A percentile compares a stretch with the other conserved stretches of the same genome.
These are phyloP conservation scores for Ceratocystis cacaofunesta DNA, from an alignment of 2,329 filamentous ascomycete genomes.

Conservation along the genomic window DNA sequence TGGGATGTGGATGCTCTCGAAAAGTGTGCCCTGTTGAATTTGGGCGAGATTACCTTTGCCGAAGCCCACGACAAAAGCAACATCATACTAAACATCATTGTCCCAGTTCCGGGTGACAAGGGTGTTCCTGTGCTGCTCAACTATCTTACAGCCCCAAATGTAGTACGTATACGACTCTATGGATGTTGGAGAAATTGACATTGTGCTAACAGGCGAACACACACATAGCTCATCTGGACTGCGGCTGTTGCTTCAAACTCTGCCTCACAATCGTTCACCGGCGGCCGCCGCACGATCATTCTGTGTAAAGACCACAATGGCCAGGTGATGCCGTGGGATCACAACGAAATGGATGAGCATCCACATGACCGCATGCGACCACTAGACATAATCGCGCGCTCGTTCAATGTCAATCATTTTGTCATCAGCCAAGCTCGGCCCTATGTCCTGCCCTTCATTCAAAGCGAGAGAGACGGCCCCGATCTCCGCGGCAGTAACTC, in stretches of 20 bases:
- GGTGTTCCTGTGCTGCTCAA: constrained; percentile 78
- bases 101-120: constrained; percentile 57
- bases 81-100: constrained; percentile 78
- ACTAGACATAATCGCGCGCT: constrained; percentile 24
- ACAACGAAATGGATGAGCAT: constrained; percentile 15
- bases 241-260: constrained; percentile 65
- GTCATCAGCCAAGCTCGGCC: constrained; percentile 85
- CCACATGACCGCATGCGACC: constrained; percentile 16
- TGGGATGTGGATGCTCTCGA: constrained; percentile 70
- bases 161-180: constrained; percentile 42
- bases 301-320: constrained; percentile 66
- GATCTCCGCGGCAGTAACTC: constrained; percentile 44
- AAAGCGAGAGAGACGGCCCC: constrained; percentile 65
- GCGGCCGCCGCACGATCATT: constrained; percentile 47
- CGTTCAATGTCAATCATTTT: constrained; percentile 91
- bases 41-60: constrained; percentile 82
- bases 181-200: not conserved
- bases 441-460: constrained; percentile 74
- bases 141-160: constrained; percentile 83
- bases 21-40: constrained; percentile 68
- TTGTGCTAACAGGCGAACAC: not conserved
- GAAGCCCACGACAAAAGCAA: constrained; percentile 81
- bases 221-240: constrained; percentile 56
- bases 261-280: constrained; percentile 48
- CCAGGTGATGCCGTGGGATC: constrained; percentile 53